Conservation (phyloP, 768 basidiomycete genomes). For the Symmetrospora coprosmae region DNA sequence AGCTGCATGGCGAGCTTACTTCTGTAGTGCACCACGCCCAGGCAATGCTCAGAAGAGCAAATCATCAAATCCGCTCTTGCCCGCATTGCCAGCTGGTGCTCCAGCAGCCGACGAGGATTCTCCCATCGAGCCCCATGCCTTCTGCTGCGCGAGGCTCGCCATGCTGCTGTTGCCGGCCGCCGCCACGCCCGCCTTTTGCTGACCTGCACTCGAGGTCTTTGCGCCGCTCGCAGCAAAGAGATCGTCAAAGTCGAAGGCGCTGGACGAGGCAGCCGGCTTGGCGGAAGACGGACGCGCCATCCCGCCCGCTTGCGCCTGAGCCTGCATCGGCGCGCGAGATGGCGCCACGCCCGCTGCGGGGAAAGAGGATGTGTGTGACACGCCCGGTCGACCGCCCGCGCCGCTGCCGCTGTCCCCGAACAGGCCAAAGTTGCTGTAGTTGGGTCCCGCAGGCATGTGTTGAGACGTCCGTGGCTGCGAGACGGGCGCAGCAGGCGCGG, state of each 20-base stretch:
- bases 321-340: too few species aligned
- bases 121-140: not conserved
- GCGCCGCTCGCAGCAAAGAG: slow-evolving; percentile 11
- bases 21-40: too few species aligned
- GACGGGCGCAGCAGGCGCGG: not conserved
- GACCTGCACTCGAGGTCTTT: slow-evolving; percentile 5
- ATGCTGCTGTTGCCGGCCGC: not conserved
- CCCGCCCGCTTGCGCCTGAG: too few species aligned
- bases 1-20: too few species aligned
- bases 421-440: not conserved
- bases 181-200: too few species aligned
- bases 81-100: not conserved
- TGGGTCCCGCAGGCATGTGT: slow-evolving; percentile 19
- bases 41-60: slow-evolving; percentile 24
- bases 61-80: slow-evolving; percentile 7
- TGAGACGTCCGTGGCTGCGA: slow-evolving; percentile 7
- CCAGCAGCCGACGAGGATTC: not conserved
- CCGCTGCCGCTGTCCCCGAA: not conserved
- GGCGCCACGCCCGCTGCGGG: too few species aligned
- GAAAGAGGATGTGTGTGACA: too few species aligned
- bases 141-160: slow-evolving; percentile 20
- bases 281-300: not conserved
- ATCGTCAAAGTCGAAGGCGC: slow-evolving; percentile 29
- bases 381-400: not conserved
- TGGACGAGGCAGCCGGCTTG: not conserved